These are phyloP conservation scores for Vicia villosa DNA, from an alignment of 306 rosid genomes.

Conservation along the genomic window DNA sequence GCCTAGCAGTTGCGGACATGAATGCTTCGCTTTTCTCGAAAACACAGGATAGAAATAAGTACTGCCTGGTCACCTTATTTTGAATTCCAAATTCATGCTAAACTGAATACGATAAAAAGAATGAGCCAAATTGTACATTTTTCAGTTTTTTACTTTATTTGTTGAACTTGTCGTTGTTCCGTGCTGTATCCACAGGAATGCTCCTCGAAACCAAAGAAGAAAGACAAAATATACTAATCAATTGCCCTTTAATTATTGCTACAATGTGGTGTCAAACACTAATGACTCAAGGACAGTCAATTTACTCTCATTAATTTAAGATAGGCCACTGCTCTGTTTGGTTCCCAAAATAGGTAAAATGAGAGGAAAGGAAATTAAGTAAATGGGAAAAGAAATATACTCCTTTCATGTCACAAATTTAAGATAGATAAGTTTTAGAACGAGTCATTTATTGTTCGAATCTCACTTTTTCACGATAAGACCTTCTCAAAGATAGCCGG, in stretches of 20 bases:
- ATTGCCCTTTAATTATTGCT: conserved; percentile 1
- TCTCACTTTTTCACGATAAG: too few species aligned
- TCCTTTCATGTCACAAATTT: too few species aligned
- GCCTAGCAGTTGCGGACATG: conserved; percentile 26
- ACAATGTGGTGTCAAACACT: background rate
- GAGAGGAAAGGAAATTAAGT: background rate
- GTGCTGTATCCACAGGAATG: conserved; percentile 35
- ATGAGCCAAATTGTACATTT: conserved; percentile 30
- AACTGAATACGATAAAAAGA: conserved; percentile 12
- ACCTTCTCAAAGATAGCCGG: too few species aligned
- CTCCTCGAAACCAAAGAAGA: conserved; percentile 27
- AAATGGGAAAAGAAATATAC: too few species aligned
- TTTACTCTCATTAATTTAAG: background rate
- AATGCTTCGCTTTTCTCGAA: conserved; percentile 42
- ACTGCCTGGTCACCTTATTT: conserved; percentile 21
- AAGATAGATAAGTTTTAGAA: too few species aligned
- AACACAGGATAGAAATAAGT: conserved; percentile 22
- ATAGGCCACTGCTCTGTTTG: background rate
- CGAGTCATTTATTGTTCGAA: too few species aligned
- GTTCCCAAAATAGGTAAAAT: background rate
- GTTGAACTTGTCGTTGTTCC: conserved; percentile 16
- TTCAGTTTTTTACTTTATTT: conserved; percentile 33
- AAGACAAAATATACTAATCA: conserved; percentile 25
- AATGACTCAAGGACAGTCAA: background rate
- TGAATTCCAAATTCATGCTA: conserved; percentile 39